phyloP scores from a whole-genome alignment of 148 eudicot species.

The Cornus controversa region DNA sequence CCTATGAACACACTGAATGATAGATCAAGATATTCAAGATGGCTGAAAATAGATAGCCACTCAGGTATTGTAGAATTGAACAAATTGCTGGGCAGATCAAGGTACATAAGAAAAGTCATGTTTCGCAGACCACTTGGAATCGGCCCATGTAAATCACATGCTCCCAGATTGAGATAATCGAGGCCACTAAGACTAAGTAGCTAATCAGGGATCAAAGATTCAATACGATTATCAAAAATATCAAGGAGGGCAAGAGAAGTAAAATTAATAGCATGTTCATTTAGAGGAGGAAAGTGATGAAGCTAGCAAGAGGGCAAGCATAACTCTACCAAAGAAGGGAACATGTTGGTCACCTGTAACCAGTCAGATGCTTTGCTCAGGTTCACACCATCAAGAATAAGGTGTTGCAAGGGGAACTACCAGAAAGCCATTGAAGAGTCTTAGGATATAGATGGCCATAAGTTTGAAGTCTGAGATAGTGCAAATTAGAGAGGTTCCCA shows the following conservation, averaged over 20 bases:
- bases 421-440: background rate
- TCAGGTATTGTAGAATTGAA: constrained; percentile 18
- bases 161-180: background rate
- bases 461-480: too few relatives aligned
- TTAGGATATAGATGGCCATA: too few relatives aligned
- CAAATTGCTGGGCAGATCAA: constrained; percentile 8
- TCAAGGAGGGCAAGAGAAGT: too few relatives aligned
- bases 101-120: background rate
- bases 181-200: background rate
- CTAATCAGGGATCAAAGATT: background rate
- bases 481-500: too few relatives aligned
- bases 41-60: too few relatives aligned
- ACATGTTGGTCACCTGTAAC: too few relatives aligned
- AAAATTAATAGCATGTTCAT: background rate
- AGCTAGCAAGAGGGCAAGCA: background rate
- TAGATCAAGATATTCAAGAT: background rate
- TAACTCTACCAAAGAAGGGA: constrained; percentile 5
- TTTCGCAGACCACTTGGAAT: background rate
- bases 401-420: background rate
- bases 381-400: too few relatives aligned
- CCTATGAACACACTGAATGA: background rate
- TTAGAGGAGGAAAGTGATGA: background rate
- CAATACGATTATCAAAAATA: background rate
- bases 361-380: too few relatives aligned
- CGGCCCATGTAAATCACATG: background rate